phyloP scores from a whole-genome alignment of 305 asterid genomes.

The Plantago rigida region DNA sequence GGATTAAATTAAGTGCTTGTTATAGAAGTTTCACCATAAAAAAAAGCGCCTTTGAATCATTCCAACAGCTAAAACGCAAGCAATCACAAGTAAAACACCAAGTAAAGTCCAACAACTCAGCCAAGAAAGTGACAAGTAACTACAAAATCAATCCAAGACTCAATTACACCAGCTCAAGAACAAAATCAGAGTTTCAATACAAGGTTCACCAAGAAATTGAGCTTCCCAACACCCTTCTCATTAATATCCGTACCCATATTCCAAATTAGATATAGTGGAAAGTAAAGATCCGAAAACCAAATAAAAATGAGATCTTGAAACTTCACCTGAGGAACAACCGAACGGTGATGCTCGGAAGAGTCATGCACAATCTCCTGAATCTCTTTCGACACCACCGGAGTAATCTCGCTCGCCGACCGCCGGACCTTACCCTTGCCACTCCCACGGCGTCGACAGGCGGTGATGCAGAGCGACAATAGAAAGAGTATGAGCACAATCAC shows the following conservation, averaged over 20 bases:
- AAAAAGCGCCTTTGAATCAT: too few relatives aligned
- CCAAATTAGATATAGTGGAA: not conserved
- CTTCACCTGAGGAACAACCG: conserved; percentile 35
- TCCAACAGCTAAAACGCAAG: too few relatives aligned
- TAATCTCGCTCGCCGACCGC: conserved; percentile 30
- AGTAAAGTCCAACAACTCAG: not conserved
- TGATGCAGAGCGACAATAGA: conserved; percentile 48
- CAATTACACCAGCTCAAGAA: not conserved
- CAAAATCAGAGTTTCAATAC: not conserved
- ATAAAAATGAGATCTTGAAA: conserved; percentile 23
- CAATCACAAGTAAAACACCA: not conserved
- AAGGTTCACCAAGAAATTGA: not conserved
- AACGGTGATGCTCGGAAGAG: conserved; percentile 52
- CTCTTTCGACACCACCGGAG: conserved; percentile 56
- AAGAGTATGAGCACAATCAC: conserved; percentile 51
- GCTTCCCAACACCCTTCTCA: not conserved
- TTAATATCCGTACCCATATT: not conserved
- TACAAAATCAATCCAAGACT: not conserved
- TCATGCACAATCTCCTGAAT: conserved; percentile 50
- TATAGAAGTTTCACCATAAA: too few relatives aligned
- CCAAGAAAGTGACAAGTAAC: not conserved
- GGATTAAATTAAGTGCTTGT: not conserved
- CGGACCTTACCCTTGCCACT: conserved; percentile 31
- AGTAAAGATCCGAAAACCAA: not conserved
- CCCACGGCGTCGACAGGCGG: conserved; percentile 42